A percentile compares a stretch with the other conserved stretches of the same genome.
phyloP scores from a whole-genome alignment of 352 stramenopile species.

The Phytophthora aleatoria region DNA sequence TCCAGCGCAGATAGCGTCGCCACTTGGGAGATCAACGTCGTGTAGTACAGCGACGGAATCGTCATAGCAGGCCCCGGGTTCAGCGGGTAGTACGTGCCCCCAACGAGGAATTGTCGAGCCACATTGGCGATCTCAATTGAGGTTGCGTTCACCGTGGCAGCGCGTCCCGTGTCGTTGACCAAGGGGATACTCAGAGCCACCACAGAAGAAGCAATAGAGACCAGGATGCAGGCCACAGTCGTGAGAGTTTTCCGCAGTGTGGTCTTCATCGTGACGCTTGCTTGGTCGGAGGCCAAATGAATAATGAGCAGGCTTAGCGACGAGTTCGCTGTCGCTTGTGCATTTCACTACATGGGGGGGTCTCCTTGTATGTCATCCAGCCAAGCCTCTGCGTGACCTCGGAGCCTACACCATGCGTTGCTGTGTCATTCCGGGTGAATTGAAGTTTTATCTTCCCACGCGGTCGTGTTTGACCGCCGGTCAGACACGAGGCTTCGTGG shows the following conservation, averaged over 20 bases:
- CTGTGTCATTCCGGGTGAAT: not conserved
- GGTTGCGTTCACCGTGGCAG: not conserved
- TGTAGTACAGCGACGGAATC: conserved; percentile 34
- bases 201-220: conserved; percentile 1
- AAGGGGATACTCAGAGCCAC: conserved; percentile 22
- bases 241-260: not conserved
- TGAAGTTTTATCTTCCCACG: too few relatives aligned
- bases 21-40: conserved; percentile 27
- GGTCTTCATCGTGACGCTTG: conserved; percentile 11
- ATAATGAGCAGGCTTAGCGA: conserved; percentile 11
- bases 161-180: conserved; percentile 10
- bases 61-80: conserved; percentile 20
- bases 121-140: conserved; percentile 34
- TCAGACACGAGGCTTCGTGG: not conserved
- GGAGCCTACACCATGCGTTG: not conserved
- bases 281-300: conserved; percentile 5
- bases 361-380: too few relatives aligned
- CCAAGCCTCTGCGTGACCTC: too few relatives aligned
- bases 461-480: not conserved
- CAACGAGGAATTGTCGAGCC: conserved; percentile 23
- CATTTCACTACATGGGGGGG: too few relatives aligned
- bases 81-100: conserved; percentile 30
- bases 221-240: conserved; percentile 4
- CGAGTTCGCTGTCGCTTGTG: not conserved
- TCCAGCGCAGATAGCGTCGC: conserved; percentile 15